Conservation (phyloP, 495 filamentous ascomycete genomes). For the Xylaria flabelliformis region DNA sequence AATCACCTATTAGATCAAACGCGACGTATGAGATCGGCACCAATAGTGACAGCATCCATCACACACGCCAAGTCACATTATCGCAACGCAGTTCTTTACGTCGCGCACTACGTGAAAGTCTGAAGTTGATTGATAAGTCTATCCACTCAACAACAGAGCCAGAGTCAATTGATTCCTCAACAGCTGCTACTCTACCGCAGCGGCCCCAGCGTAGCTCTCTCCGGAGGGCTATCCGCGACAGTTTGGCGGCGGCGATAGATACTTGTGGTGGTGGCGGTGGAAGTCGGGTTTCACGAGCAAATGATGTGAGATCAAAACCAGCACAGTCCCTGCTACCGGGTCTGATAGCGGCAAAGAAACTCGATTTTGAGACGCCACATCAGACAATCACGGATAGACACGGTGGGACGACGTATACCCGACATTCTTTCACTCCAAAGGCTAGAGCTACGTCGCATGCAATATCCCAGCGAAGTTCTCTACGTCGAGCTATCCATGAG, state of each 20-base stretch:
- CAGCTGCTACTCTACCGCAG: too few species aligned
- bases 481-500: not conserved
- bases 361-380: not conserved
- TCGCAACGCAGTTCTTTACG: constrained; percentile 32
- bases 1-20: not conserved
- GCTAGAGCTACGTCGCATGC: too few species aligned
- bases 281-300: not conserved
- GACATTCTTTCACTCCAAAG: too few species aligned
- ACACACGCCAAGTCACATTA: too few species aligned
- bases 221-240: not conserved
- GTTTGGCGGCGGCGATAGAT: not conserved
- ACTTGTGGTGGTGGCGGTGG: not conserved
- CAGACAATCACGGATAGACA: too few species aligned
- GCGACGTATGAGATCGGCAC: not conserved
- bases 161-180: not conserved
- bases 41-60: not conserved
- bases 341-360: not conserved
- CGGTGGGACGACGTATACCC: too few species aligned
- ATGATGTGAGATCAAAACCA: not conserved
- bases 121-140: not conserved
- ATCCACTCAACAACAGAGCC: not conserved
- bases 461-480: not conserved
- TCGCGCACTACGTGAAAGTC: constrained; percentile 23
- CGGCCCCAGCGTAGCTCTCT: not conserved
- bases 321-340: too few species aligned